phyloP scores from a whole-genome alignment of 306 rosid species.

The Prinsepia uniflora region DNA sequence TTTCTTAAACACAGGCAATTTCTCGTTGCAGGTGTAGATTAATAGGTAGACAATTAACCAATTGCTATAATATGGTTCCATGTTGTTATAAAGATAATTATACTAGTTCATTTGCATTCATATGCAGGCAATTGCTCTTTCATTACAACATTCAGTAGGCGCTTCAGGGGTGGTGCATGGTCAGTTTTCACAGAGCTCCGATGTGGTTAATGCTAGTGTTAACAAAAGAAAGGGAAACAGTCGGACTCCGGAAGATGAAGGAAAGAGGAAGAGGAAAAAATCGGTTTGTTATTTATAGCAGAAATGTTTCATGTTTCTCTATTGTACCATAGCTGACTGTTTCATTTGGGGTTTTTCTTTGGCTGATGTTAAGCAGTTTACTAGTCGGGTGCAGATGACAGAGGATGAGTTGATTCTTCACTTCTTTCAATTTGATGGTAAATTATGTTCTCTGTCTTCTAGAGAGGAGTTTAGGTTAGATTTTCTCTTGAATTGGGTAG shows the following conservation, averaged over 20 bases:
- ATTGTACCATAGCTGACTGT: not conserved
- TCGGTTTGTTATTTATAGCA: constrained; percentile 40
- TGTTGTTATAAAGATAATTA: constrained; percentile 8
- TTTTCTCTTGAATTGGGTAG: not conserved
- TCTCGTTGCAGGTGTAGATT: constrained; percentile 8
- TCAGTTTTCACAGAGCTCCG: constrained; percentile 14
- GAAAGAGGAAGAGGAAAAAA: constrained; percentile 61
- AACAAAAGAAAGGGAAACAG: constrained; percentile 33
- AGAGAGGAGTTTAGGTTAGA: not conserved
- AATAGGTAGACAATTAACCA: constrained; percentile 10
- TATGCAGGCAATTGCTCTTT: constrained; percentile 79
- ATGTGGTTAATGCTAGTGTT: constrained; percentile 17
- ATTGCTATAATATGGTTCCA: constrained; percentile 7
- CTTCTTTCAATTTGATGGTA: constrained; percentile 90
- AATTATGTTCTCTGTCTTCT: constrained; percentile 20
- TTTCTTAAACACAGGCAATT: not conserved
- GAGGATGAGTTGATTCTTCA: constrained; percentile 77
- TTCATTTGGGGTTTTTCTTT: constrained; percentile 11
- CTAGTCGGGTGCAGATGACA: constrained; percentile 77
- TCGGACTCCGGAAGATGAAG: constrained; percentile 42
- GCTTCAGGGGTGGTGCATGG: constrained; percentile 19
- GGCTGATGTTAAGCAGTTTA: constrained; percentile 42
- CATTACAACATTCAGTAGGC: constrained; percentile 49
- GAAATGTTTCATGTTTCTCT: constrained; percentile 8
- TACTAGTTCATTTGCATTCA: constrained; percentile 26